phyloP scores from a whole-genome alignment of 108 stramenopile genomes.

The Skeletonema marinoi region DNA sequence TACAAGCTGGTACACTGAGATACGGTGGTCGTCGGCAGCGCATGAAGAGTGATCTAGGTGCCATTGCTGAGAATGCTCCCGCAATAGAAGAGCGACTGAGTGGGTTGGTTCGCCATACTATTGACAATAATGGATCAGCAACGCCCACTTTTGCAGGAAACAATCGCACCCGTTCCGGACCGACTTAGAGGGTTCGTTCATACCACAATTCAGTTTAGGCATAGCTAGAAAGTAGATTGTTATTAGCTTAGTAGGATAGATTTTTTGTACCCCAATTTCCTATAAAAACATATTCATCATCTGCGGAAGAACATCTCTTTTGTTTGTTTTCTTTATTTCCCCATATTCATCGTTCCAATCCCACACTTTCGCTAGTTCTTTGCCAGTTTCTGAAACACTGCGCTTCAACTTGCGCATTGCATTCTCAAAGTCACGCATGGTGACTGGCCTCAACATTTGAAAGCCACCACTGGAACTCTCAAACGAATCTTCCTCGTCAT shows the following conservation, averaged over 20 bases:
- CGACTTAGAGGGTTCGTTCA: neutral
- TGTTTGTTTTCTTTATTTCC: constrained; percentile 89
- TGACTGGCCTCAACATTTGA: constrained; percentile 90
- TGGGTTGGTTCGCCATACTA: constrained; percentile 4
- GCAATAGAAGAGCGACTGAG: constrained; percentile 13
- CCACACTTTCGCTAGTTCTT: constrained; percentile 89
- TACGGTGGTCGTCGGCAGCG: constrained; percentile 11
- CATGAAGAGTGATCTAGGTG: constrained; percentile 11
- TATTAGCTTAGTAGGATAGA: neutral
- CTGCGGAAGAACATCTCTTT: constrained; percentile 71
- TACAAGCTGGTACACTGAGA: neutral
- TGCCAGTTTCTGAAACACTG: constrained; percentile 93
- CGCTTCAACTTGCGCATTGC: constrained; percentile 91
- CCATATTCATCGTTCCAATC: constrained; percentile 99
- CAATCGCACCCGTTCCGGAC: neutral
- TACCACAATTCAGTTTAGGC: neutral
- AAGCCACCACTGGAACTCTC: constrained; percentile 47
- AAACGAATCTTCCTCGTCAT: constrained; percentile 30
- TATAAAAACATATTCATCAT: constrained; percentile 90
- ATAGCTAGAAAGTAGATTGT: neutral
- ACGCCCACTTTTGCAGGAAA: neutral
- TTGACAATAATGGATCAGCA: neutral
- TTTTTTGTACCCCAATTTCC: neutral
- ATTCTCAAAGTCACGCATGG: constrained; percentile 85
- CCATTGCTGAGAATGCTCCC: constrained; percentile 11